Percentiles rank a stretch among this genome's conserved stretches.
These are phyloP conservation scores for Colletotrichum musae DNA, from an alignment of 2,329 filamentous ascomycete genomes.

Conservation along the genomic window DNA sequence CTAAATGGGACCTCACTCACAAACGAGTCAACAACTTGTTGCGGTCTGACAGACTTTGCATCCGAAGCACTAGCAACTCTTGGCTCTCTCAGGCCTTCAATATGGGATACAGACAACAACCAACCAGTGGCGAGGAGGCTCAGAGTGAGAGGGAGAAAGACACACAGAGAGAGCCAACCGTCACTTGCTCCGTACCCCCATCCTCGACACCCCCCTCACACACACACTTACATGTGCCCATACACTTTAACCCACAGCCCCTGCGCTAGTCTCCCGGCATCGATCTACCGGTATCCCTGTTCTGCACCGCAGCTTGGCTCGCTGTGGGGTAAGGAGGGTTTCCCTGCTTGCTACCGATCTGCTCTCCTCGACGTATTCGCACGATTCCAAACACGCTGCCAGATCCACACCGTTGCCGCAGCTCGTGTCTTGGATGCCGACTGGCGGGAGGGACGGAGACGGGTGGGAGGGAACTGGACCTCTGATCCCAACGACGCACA, in stretches of 20 bases:
- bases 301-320: conserved; percentile 33
- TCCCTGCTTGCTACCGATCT: conserved; percentile 33
- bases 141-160: conserved; percentile 9
- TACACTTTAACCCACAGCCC: conserved; percentile 18
- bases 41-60: conserved; percentile 28
- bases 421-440: conserved; percentile 36
- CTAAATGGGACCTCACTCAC: conserved; percentile 17
- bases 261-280: conserved; percentile 35
- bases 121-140: conserved; percentile 3
- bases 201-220: conserved; percentile 6
- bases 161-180: background rate
- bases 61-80: conserved; percentile 23
- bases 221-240: conserved; percentile 11
- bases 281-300: conserved; percentile 34
- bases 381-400: conserved; percentile 35
- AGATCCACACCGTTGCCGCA: conserved; percentile 38
- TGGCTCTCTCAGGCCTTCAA: conserved; percentile 28
- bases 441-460: conserved; percentile 9
- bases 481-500: conserved; percentile 22
- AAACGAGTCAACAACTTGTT: conserved; percentile 3
- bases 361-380: conserved; percentile 29
- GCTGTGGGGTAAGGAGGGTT: conserved; percentile 36
- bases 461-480: background rate
- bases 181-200: background rate
- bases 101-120: too few species aligned